Conservation (phyloP, 345 rosid genomes). For the Theobroma cacao region DNA sequence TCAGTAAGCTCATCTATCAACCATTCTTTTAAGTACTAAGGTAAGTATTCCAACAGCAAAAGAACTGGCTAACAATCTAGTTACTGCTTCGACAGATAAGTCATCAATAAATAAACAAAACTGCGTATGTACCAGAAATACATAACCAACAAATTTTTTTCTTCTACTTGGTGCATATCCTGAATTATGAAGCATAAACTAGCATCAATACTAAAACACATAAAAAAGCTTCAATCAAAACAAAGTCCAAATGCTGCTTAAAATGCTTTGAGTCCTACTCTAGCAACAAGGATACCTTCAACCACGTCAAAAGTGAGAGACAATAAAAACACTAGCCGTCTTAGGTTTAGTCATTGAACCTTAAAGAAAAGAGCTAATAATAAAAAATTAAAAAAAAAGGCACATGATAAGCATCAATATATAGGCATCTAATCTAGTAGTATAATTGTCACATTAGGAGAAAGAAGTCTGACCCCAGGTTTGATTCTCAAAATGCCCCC, state of each 20-base stretch:
- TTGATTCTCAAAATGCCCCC: background rate
- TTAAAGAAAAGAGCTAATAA: no score
- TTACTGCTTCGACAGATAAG: no score
- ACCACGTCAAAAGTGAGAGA: background rate
- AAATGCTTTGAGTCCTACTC: background rate
- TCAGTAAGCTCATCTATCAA: no score
- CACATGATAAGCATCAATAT: background rate
- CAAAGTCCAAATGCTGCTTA: background rate
- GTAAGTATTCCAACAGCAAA: no score
- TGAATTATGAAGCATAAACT: background rate
- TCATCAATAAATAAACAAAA: no score
- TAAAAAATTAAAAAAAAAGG: no score
- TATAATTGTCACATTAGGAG: background rate
- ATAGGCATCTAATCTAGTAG: no score
- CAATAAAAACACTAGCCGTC: background rate
- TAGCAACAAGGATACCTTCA: background rate
- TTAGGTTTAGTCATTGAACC: background rate
- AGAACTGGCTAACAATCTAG: no score
- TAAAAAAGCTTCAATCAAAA: background rate
- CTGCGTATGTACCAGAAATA: no score
- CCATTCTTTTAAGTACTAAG: no score
- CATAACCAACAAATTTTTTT: no score
- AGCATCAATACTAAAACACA: background rate
- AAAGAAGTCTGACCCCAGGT: background rate
- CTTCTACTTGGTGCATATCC: no score